phyloP scores from a whole-genome alignment of 2,329 filamentous ascomycete species.

The Claviceps digitariae region DNA sequence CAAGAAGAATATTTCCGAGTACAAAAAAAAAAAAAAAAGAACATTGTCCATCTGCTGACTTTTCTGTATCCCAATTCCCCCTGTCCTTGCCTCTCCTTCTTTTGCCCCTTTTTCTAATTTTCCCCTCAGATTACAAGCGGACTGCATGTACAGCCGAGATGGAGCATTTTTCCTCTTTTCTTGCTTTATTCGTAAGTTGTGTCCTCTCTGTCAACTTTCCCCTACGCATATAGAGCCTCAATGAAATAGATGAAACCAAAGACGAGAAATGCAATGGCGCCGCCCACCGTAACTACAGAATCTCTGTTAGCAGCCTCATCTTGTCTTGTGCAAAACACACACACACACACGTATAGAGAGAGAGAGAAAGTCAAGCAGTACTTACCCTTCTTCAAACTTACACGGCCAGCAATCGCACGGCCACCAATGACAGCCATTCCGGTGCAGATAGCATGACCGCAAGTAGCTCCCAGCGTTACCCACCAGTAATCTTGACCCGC shows the following conservation, averaged over 20 bases:
- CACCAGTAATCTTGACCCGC: constrained; percentile 98
- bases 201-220: background rate
- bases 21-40: no score
- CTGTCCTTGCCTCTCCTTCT: no score
- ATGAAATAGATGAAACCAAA: constrained; percentile 88
- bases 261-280: constrained; percentile 75
- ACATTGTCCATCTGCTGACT: no score
- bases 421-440: constrained; percentile 85
- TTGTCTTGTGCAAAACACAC: background rate
- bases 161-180: background rate
- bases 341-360: no score
- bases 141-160: no score
- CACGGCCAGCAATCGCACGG: constrained; percentile 78
- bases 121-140: no score
- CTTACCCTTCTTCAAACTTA: constrained; percentile 93
- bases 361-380: no score
- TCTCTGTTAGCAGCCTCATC: background rate
- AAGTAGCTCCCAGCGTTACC: constrained; percentile 80
- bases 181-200: background rate
- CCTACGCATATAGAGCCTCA: constrained; percentile 54
- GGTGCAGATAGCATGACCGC: constrained; percentile 82
- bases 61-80: no score
- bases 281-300: constrained; percentile 70
- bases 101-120: no score
- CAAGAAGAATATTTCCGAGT: no score